Evolutionary conservation across 75 land plant species (phyloP).

Genomic region (Cupressus sempervirens): DNA sequence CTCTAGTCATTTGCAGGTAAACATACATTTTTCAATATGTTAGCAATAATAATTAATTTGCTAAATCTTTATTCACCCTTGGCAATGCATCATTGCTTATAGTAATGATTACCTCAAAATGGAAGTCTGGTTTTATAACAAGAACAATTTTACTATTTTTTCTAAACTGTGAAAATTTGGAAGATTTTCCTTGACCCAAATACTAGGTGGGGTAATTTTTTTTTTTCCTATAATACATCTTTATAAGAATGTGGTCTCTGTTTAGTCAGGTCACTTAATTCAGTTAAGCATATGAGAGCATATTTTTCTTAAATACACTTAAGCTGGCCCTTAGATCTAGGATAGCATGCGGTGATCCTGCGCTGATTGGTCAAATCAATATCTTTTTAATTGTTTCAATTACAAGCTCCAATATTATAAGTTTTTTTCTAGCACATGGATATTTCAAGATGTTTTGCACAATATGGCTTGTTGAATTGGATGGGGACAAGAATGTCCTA

Average conservation of each 20-base stretch:
- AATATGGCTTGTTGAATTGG: too few species aligned
- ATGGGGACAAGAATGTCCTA: too few species aligned
- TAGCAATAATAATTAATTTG: background rate
- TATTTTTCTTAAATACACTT: background rate
- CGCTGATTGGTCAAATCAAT: background rate
- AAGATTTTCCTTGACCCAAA: background rate
- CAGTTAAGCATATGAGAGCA: background rate
- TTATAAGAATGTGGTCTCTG: background rate
- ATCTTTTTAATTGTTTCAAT: background rate
- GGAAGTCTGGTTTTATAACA: background rate
- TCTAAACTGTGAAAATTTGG: background rate
- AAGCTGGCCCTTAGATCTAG: background rate
- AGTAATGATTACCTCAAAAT: background rate
- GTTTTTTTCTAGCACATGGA: background rate
- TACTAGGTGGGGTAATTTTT: background rate
- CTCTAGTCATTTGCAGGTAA: background rate
- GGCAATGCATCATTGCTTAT: background rate
- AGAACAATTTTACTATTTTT: background rate
- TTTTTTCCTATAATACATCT: background rate
- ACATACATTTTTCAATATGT: background rate
- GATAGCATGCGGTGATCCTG: background rate
- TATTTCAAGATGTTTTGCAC: background rate
- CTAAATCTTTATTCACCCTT: background rate
- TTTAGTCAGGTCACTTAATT: background rate
- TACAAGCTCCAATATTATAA: background rate